Conservation (phyloP, 257 asterid species). For the Solanum dulcamara region DNA sequence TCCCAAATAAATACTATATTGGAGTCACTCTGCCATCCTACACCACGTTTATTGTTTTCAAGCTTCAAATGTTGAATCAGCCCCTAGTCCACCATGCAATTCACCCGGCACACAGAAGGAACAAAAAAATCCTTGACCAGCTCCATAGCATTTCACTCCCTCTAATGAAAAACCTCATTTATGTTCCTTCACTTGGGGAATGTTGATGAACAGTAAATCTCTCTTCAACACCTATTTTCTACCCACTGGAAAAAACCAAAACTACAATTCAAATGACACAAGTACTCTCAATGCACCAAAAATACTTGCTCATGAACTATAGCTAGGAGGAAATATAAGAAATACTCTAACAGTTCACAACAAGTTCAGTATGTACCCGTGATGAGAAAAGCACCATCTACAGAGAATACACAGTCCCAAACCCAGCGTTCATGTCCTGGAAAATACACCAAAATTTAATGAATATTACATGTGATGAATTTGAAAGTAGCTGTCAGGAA, state of each 20-base stretch:
- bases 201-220: background rate
- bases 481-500: background rate
- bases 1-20: background rate
- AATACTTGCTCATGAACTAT: background rate
- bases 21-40: background rate
- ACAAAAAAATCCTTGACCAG: background rate
- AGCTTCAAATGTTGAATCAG: background rate
- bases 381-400: constrained; percentile 87
- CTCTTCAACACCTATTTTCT: background rate
- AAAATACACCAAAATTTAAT: constrained; percentile 2
- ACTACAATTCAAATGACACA: background rate
- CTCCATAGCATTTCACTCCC: background rate
- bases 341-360: background rate
- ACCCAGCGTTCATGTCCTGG: constrained; percentile 97
- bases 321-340: background rate
- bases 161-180: background rate
- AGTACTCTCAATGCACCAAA: background rate
- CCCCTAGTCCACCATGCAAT: background rate
- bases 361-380: constrained; percentile 39
- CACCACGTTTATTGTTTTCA: background rate
- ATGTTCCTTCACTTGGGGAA: background rate
- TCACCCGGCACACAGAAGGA: background rate
- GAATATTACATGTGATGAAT: background rate
- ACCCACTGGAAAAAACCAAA: background rate
- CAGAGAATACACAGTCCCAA: constrained; percentile 97